A percentile compares a stretch with the other conserved stretches of the same genome.
phyloP scores from a whole-genome alignment of 139 green algal genomes.

The Penium margaritaceum region DNA sequence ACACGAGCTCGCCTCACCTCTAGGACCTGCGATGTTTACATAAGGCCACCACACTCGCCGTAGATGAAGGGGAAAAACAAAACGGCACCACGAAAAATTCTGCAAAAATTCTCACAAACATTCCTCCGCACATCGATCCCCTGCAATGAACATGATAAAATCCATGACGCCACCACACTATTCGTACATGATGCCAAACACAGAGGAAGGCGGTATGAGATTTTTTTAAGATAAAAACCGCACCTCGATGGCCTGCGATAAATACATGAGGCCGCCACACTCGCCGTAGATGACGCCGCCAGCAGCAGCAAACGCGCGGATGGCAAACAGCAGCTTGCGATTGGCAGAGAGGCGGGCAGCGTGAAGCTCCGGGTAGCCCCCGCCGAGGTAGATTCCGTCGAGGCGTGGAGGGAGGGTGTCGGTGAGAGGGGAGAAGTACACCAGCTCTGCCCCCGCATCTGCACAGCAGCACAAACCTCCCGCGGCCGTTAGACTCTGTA shows the following conservation, averaged over 20 bases:
- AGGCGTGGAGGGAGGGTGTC: slow-evolving; percentile 69
- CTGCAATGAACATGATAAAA: too few relatives aligned
- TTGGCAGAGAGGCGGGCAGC: slow-evolving; percentile 65
- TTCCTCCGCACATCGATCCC: too few relatives aligned
- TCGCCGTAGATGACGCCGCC: slow-evolving; percentile 85
- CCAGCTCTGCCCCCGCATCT: slow-evolving; percentile 42
- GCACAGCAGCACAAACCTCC: slow-evolving; percentile 4
- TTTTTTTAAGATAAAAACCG: too few relatives aligned
- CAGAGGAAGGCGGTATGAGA: too few relatives aligned
- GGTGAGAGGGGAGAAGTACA: not conserved
- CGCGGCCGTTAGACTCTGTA: not conserved
- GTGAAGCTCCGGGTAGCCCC: slow-evolving; percentile 69
- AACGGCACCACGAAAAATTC: too few relatives aligned
- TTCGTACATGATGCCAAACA: too few relatives aligned
- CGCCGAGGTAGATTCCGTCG: slow-evolving; percentile 74
- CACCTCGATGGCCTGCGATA: slow-evolving; percentile 60
- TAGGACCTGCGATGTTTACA: slow-evolving; percentile 72
- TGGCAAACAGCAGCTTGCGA: slow-evolving; percentile 34
- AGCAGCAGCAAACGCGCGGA: slow-evolving; percentile 66
- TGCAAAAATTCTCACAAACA: too few relatives aligned
- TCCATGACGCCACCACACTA: too few relatives aligned
- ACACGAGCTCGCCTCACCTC: slow-evolving; percentile 6
- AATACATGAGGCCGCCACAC: slow-evolving; percentile 77
- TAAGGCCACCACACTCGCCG: slow-evolving; percentile 76
- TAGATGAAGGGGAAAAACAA: too few relatives aligned